phyloP scores from a whole-genome alignment of 202 grass and related monocot genomes.

The Schoenoplectus triqueter region DNA sequence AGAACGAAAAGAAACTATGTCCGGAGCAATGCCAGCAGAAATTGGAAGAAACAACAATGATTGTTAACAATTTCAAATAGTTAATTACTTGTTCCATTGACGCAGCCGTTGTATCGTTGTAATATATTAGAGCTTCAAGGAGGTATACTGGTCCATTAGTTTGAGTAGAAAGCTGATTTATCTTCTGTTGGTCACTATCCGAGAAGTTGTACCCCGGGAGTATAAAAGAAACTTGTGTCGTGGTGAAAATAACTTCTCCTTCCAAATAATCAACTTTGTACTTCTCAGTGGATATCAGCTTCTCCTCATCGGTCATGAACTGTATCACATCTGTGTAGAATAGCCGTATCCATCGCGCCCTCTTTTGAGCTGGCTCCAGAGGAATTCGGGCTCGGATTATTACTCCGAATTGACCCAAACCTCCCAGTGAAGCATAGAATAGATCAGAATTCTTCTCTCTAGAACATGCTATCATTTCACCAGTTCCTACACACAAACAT shows the following conservation, averaged over 20 bases:
- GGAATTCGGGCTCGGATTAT: no score
- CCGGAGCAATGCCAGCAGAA: no score
- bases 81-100: conserved; percentile 40
- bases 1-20: no score
- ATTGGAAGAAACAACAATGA: no score
- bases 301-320: conserved; percentile 53
- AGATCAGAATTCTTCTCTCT: no score
- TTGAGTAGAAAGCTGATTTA: conserved; percentile 2
- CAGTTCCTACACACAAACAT: not conserved
- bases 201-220: conserved; percentile 48
- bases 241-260: conserved; percentile 46
- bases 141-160: conserved; percentile 39
- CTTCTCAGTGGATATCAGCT: conserved; percentile 43
- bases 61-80: not conserved
- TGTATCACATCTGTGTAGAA: conserved; percentile 7
- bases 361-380: no score
- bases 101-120: not conserved
- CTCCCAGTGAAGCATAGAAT: no score
- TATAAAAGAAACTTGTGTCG: conserved; percentile 28
- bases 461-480: conserved; percentile 11
- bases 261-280: conserved; percentile 50
- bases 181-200: conserved; percentile 5
- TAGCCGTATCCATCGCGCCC: no score
- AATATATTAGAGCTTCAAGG: conserved; percentile 51
- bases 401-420: no score